Evolutionary conservation across 1,139 yeast species (phyloP).

Genomic region (Pichia kudriavzevii): DNA sequence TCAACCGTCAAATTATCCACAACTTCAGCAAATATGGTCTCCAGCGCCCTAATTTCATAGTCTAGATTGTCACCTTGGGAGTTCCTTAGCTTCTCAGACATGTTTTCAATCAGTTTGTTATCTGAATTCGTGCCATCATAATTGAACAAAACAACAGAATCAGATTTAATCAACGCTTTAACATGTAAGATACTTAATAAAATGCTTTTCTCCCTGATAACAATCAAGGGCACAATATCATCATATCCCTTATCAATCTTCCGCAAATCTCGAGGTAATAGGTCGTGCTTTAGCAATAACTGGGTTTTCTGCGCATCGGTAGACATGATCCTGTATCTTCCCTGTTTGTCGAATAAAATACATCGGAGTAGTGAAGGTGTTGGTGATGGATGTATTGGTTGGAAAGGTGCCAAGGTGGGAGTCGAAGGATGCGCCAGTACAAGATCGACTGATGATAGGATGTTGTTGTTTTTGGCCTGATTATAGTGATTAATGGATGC

Average conservation of each 20-base stretch:
- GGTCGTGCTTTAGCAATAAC: constrained; percentile 64
- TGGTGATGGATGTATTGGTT: constrained; percentile 5
- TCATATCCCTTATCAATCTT: constrained; percentile 84
- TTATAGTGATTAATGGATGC: too few relatives aligned
- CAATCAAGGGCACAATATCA: constrained; percentile 83
- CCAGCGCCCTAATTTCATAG: constrained; percentile 87
- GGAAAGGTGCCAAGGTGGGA: constrained; percentile 6
- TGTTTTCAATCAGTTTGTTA: constrained; percentile 76
- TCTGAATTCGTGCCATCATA: constrained; percentile 48
- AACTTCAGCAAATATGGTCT: constrained; percentile 78
- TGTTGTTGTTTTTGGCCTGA: too few relatives aligned
- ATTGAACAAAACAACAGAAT: constrained; percentile 78
- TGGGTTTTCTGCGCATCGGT: constrained; percentile 72
- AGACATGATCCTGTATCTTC: constrained; percentile 67
- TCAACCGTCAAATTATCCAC: constrained; percentile 81
- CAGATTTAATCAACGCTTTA: constrained; percentile 76
- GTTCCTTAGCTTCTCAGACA: constrained; percentile 63
- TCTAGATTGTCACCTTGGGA: constrained; percentile 27
- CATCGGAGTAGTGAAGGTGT: constrained; percentile 36
- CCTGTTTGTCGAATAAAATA: constrained; percentile 69
- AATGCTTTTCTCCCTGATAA: constrained; percentile 72
- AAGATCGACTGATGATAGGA: constrained; percentile 9
- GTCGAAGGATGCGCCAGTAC: constrained; percentile 12
- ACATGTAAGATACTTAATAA: constrained; percentile 77
- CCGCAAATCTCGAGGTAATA: constrained; percentile 75